Evolutionary conservation across 345 rosid genomes (phyloP), one percentile per base, ranked within the genome.

Genomic region (Hibiscus syriacus): DNA sequence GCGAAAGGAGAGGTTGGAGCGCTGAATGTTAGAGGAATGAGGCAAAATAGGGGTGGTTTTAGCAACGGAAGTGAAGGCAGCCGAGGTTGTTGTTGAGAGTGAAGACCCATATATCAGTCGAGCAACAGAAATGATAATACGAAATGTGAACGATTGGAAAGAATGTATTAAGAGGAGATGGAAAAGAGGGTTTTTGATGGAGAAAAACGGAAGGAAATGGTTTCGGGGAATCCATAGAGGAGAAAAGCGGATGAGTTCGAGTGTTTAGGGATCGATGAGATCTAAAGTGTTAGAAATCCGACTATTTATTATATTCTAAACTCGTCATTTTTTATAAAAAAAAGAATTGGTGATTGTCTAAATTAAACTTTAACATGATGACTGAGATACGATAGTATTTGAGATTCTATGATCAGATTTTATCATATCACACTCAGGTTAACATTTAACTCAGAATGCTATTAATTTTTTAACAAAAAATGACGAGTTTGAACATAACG

Each of bases 1-100:
- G 65, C 74, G 84, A 73, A 80, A 85, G 41, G 82, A 79, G 55
- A 82, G 71, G 30, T 56, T 72, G 70, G 82, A 71, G 55, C 55
- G 67, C 0, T 45, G 29, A 38, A 72, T 60, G 25, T 61, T 76
- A 27, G 11, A 43, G 57, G 52, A 71, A 68, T 17, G 72, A 64
- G 76, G 73, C 52, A 74, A 75, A 41, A 20, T 38, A 27, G 79
- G 66, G n/a, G 81, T 55, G 32, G 63, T 64, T 79, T 79, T 85
- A 26, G 70, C 30, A 48, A 74, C 73, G 26, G 69, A 67, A 5
- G 80, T 62, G 34, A 78, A 69, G 66, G n/a, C n/a, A n/a, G n/a
- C n/a, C n/a, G n/a, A 70, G 64, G 82, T 67, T 5, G 80, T 58
- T 10, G 85, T 29, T 10, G 90, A 77, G 25, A 78, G 74, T 34